Evolutionary conservation across 805 yeast species (phyloP).

Genomic region (Saccharomycopsis babjevae): DNA sequence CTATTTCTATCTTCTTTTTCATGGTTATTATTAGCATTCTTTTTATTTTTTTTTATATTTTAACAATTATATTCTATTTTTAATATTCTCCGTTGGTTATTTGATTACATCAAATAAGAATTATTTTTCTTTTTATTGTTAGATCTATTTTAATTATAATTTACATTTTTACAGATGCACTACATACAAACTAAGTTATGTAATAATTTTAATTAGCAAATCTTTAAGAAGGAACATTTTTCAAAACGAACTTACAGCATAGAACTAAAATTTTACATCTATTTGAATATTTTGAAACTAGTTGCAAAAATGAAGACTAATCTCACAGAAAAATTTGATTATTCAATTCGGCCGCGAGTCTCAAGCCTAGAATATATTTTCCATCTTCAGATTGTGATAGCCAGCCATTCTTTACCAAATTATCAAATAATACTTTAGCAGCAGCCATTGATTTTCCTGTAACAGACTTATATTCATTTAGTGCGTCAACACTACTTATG

Average conservation of each 20-base stretch:
- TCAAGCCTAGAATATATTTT: slow-evolving; percentile 5
- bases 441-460: slow-evolving; percentile 9
- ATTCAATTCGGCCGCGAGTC: slow-evolving; percentile 15
- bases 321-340: not conserved
- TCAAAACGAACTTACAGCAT: too few relatives aligned
- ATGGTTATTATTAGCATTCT: not conserved
- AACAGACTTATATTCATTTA: slow-evolving; percentile 6
- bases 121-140: too few relatives aligned
- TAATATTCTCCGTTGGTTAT: too few relatives aligned
- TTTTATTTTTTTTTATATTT: not conserved
- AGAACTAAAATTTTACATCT: too few relatives aligned
- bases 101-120: too few relatives aligned
- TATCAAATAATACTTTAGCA: slow-evolving; percentile 11
- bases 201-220: too few relatives aligned
- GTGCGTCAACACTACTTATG: slow-evolving; percentile 9
- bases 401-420: slow-evolving; percentile 14
- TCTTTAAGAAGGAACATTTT: too few relatives aligned
- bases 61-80: not conserved
- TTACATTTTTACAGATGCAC: too few relatives aligned
- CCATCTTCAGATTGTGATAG: slow-evolving; percentile 1
- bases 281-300: not conserved
- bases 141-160: too few relatives aligned
- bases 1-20: not conserved
- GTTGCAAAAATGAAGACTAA: not conserved
- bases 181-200: too few relatives aligned